A percentile compares a stretch with the other conserved stretches of the same genome.
These are phyloP conservation scores for Flaveria trinervia DNA, from an alignment of 129 eudicot species.

Conservation along the genomic window DNA sequence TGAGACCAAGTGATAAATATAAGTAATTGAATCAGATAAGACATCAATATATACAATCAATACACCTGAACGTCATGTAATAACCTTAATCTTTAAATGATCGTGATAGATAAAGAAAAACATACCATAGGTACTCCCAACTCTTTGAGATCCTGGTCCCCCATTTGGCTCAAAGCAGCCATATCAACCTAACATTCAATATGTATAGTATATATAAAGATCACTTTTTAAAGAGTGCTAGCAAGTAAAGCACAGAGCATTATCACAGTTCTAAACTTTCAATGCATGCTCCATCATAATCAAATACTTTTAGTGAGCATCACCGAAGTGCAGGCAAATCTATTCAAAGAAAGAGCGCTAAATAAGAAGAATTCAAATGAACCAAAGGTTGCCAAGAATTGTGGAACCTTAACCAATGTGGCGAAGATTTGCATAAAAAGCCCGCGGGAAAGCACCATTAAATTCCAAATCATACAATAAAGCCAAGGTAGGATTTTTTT, in stretches of 20 bases:
- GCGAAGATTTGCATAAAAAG: background rate
- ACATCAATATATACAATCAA: background rate
- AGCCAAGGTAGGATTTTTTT: background rate
- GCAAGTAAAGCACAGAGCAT: background rate
- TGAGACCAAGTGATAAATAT: conserved; percentile 1
- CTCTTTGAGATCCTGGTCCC: conserved; percentile 83
- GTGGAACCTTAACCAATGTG: background rate
- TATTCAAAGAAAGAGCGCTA: background rate
- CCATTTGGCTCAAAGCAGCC: conserved; percentile 85
- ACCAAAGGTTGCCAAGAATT: conserved; percentile 5
- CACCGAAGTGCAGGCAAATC: background rate
- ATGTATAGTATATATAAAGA: background rate
- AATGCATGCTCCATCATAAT: background rate
- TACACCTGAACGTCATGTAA: background rate
- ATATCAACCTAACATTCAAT: conserved; percentile 72
- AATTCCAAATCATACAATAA: background rate
- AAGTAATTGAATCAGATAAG: background rate
- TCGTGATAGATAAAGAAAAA: background rate
- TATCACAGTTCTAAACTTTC: background rate
- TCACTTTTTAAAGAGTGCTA: background rate
- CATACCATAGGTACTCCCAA: conserved; percentile 97
- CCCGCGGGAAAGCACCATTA: background rate
- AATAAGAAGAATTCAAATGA: background rate
- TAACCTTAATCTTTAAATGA: background rate
- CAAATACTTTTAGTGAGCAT: background rate